phyloP scores from a whole-genome alignment of 495 filamentous ascomycete species.

The Tetracladium marchalianum region DNA sequence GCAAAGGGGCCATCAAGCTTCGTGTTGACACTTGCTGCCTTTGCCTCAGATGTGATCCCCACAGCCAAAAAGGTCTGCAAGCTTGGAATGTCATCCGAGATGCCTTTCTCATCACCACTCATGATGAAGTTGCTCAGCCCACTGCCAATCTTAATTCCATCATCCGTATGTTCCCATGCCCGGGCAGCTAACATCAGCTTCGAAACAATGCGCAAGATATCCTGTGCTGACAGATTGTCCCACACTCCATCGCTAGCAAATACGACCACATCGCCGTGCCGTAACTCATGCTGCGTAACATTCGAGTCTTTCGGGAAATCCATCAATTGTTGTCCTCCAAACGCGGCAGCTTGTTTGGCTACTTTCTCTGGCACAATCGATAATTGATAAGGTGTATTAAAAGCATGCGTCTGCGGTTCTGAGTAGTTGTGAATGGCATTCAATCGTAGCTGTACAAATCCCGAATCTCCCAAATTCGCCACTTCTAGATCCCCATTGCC shows the following conservation, averaged over 20 bases:
- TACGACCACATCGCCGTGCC: constrained; percentile 83
- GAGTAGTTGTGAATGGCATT: constrained; percentile 78
- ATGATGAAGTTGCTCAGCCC: constrained; percentile 42
- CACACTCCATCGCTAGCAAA: constrained; percentile 93
- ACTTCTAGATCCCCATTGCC: constrained; percentile 66
- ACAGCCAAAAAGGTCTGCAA: constrained; percentile 72
- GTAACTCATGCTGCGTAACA: constrained; percentile 60
- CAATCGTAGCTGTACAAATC: constrained; percentile 73
- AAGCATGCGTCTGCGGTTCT: constrained; percentile 84
- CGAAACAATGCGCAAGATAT: constrained; percentile 72
- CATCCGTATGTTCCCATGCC: constrained; percentile 58
- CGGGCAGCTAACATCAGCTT: constrained; percentile 58
- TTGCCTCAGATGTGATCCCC: constrained; percentile 69
- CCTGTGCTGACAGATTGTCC: constrained; percentile 89
- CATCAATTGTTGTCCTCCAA: constrained; percentile 68
- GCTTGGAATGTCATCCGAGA: constrained; percentile 22
- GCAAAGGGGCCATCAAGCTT: constrained; percentile 87
- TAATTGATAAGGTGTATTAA: constrained; percentile 95
- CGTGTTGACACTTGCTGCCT: constrained; percentile 66
- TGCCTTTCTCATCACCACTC: constrained; percentile 22
- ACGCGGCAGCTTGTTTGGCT: constrained; percentile 62
- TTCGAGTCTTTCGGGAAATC: constrained; percentile 82
- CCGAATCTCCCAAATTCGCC: constrained; percentile 97
- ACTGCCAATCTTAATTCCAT: constrained; percentile 48
- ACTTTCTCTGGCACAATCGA: constrained; percentile 76